Conservation (phyloP, 2,329 filamentous ascomycete species). For the Metarhizium brunneum region DNA sequence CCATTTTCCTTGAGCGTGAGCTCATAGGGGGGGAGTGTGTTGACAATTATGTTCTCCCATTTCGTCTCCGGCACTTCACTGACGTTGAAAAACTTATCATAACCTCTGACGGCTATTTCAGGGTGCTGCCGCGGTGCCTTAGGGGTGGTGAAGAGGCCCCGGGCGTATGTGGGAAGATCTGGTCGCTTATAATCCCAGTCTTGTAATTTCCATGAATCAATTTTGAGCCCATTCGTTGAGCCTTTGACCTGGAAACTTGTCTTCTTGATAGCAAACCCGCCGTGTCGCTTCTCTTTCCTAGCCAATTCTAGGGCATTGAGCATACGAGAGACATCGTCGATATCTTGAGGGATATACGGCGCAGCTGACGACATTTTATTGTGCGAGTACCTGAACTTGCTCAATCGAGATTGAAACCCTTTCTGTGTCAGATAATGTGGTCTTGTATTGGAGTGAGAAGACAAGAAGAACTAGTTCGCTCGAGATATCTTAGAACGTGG, state of each 20-base stretch:
- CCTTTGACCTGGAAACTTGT: constrained; percentile 60
- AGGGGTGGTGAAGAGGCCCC: constrained; percentile 83
- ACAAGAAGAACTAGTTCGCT: neutral
- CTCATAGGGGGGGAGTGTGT: constrained; percentile 84
- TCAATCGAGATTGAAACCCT: neutral
- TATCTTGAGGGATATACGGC: constrained; percentile 62
- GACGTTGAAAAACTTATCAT: constrained; percentile 99
- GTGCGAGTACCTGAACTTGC: neutral
- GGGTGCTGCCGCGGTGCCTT: constrained; percentile 50
- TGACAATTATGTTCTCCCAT: constrained; percentile 67
- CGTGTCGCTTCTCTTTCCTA: constrained; percentile 45
- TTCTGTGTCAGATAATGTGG: neutral
- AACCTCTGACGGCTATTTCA: constrained; percentile 82
- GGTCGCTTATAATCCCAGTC: constrained; percentile 93
- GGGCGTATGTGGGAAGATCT: constrained; percentile 82
- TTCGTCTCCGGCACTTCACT: constrained; percentile 72
- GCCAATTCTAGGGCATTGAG: constrained; percentile 52
- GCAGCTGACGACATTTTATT: constrained; percentile 23
- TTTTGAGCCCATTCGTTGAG: constrained; percentile 54
- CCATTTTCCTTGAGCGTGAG: constrained; percentile 97
- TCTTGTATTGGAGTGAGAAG: neutral
- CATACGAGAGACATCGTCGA: constrained; percentile 56
- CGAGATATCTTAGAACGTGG: neutral
- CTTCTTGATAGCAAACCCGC: constrained; percentile 67
- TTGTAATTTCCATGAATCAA: constrained; percentile 87